Evolutionary conservation across 2,329 filamentous ascomycete species (phyloP).

Genomic region (Penicillium sp.): DNA sequence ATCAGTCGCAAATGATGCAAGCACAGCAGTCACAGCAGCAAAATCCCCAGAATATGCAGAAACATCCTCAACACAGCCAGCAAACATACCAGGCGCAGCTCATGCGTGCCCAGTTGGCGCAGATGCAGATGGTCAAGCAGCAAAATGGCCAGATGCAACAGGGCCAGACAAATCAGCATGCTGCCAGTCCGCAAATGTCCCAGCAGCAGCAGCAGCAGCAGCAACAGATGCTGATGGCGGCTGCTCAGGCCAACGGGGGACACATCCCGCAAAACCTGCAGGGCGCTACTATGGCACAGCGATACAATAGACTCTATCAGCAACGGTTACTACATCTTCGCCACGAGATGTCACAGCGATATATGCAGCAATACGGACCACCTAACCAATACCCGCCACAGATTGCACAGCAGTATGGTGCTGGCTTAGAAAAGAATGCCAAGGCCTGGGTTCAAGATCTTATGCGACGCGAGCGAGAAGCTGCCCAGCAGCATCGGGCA

Average conservation of each 20-base stretch:
- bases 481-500: conserved; percentile 31
- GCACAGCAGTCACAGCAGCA: conserved; percentile 32
- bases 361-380: conserved; percentile 37
- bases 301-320: conserved; percentile 37
- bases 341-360: conserved; percentile 37
- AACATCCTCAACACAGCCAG: conserved; percentile 25
- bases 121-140: conserved; percentile 39
- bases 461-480: conserved; percentile 37
- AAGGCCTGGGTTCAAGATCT: conserved; percentile 37
- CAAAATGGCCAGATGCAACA: conserved; percentile 26
- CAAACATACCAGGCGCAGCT: conserved; percentile 38
- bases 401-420: conserved; percentile 36
- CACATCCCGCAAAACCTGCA: conserved; percentile 30
- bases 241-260: conserved; percentile 38
- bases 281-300: conserved; percentile 27
- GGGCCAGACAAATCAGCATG: conserved; percentile 20
- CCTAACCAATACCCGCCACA: conserved; percentile 38
- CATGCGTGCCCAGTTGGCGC: conserved; percentile 37
- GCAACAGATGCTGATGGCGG: conserved; percentile 37
- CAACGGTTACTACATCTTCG: conserved; percentile 34
- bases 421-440: conserved; percentile 36
- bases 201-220: conserved; percentile 19
- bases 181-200: conserved; percentile 6
- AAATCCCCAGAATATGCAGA: conserved; percentile 28
- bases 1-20: conserved; percentile 37